phyloP scores from a whole-genome alignment of 495 filamentous ascomycete species.

The Saxophila tyrrhenica region DNA sequence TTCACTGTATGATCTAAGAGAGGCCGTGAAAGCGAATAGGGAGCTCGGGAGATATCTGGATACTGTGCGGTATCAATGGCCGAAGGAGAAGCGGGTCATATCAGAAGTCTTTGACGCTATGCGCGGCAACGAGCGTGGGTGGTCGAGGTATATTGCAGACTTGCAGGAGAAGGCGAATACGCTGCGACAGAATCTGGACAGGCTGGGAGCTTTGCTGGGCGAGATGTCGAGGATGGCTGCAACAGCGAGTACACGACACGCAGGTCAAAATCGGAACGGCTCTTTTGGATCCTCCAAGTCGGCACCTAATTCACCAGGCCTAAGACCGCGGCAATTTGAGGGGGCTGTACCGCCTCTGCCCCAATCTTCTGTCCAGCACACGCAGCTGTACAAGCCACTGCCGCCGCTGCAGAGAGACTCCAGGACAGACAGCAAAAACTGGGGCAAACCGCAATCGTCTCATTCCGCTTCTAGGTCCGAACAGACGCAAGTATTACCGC shows the following conservation, averaged over 20 bases:
- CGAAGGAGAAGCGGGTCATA: slow-evolving; percentile 21
- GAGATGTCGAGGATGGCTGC: slow-evolving; percentile 33
- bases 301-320: not conserved
- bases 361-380: no score
- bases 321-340: not conserved
- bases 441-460: not conserved
- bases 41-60: slow-evolving; percentile 67
- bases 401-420: not conserved
- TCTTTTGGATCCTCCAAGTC: not conserved
- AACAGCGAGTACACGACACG: not conserved
- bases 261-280: not conserved
- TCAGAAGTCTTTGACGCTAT: slow-evolving; percentile 26
- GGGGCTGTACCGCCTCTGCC: not conserved
- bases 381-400: not conserved
- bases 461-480: not conserved
- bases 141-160: slow-evolving; percentile 25
- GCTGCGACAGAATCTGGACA: slow-evolving; percentile 25
- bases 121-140: slow-evolving; percentile 31
- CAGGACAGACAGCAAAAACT: not conserved
- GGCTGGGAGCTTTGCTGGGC: slow-evolving; percentile 27
- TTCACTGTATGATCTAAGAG: slow-evolving; percentile 61
- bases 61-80: slow-evolving; percentile 45
- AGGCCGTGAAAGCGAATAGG: slow-evolving; percentile 64
- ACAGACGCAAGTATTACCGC: not conserved
- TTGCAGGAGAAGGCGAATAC: slow-evolving; percentile 28